phyloP scores from a whole-genome alignment of 495 filamentous ascomycete genomes.

The Podospora comata region DNA sequence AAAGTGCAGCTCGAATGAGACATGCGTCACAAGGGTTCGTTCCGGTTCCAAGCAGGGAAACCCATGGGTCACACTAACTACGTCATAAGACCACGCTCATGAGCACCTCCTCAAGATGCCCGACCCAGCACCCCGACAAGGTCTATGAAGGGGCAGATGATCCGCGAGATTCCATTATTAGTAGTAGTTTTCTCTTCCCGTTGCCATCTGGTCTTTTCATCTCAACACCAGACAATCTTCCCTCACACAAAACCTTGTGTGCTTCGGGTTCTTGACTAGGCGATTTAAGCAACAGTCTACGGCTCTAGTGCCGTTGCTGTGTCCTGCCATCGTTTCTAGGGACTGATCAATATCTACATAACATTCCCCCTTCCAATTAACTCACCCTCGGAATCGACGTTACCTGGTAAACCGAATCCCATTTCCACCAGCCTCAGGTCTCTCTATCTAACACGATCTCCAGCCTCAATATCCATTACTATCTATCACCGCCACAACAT shows the following conservation, averaged over 20 bases:
- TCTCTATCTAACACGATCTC: neutral
- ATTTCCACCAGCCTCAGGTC: neutral
- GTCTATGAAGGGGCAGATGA: neutral
- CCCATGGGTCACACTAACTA: neutral
- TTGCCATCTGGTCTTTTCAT: neutral
- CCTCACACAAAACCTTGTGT: neutral
- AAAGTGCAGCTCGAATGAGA: neutral
- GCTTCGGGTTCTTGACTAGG: neutral
- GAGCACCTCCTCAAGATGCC: neutral
- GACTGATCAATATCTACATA: neutral
- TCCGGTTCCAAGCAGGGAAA: neutral
- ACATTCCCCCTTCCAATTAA: neutral
- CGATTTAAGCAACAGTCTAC: neutral
- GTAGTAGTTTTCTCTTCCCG: neutral
- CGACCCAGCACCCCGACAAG: neutral
- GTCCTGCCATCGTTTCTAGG: neutral
- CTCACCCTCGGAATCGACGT: neutral
- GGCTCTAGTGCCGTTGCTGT: neutral
- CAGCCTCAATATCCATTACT: neutral
- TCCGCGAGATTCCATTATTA: neutral
- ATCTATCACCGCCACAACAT: neutral
- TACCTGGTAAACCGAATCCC: neutral
- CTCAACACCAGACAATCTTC: neutral
- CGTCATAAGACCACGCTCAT: constrained; percentile 2
- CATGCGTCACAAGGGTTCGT: neutral